These are phyloP conservation scores for Isabelozyma rhagii DNA, from an alignment of 805 yeast species.

Conservation along the genomic window DNA sequence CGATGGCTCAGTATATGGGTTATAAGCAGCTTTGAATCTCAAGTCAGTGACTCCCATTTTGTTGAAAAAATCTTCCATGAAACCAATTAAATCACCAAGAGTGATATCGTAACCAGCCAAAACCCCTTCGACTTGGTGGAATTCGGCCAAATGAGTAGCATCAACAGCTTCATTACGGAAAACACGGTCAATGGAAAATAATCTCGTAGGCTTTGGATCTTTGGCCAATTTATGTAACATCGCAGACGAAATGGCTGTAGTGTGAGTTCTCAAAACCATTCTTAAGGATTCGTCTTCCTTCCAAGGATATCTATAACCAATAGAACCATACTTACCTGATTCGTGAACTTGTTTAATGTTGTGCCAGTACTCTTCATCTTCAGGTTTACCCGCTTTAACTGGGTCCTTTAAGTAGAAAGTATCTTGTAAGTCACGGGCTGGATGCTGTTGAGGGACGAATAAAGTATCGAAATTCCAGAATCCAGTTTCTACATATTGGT, in stretches of 20 bases:
- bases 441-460: conserved; percentile 98
- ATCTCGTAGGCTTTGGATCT: conserved; percentile 85
- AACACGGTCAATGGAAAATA: conserved; percentile 95
- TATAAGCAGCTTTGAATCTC: conserved; percentile 97
- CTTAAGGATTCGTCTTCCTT: conserved; percentile 83
- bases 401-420: conserved; percentile 98
- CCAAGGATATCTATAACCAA: conserved; percentile 99
- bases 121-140: conserved; percentile 99
- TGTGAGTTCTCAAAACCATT: conserved; percentile 94
- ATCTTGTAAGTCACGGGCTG: conserved; percentile 98
- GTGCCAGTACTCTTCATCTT: conserved; percentile 73
- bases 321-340: conserved; percentile 86
- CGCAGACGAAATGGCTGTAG: conserved; percentile 89
- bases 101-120: conserved; percentile 94
- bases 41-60: conserved; percentile 96
- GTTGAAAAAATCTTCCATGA: conserved; percentile 95
- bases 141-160: conserved; percentile 98
- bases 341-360: conserved; percentile 83
- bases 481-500: conserved; percentile 96
- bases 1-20: conserved; percentile 98
- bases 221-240: conserved; percentile 85
- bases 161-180: conserved; percentile 99
- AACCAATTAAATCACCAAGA: conserved; percentile 93
- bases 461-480: conserved; percentile 99
- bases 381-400: conserved; percentile 71